Conservation (phyloP, 495 filamentous ascomycete species). For the Penicillium dipodomyicola region DNA sequence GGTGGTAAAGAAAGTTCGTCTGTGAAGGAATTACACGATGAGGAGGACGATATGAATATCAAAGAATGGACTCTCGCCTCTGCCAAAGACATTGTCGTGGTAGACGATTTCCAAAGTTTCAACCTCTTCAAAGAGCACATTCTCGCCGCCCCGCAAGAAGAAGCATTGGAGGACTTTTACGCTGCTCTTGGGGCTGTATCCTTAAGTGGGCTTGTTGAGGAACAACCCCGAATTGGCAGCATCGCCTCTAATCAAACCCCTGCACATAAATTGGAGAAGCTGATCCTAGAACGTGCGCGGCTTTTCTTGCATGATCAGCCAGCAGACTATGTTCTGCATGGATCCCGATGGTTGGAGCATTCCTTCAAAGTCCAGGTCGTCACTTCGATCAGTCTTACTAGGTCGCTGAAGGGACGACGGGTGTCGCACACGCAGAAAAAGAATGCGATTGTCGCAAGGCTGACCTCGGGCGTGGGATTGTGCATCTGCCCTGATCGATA, state of each 20-base stretch:
- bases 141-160: constrained; percentile 83
- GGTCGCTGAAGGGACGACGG: constrained; percentile 64
- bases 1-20: constrained; percentile 22
- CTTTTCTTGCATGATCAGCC: constrained; percentile 80
- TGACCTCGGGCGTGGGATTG: constrained; percentile 45
- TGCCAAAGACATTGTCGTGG: constrained; percentile 69
- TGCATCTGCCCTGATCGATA: constrained; percentile 60
- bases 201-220: constrained; percentile 46
- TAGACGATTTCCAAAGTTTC: constrained; percentile 85
- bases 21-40: constrained; percentile 48
- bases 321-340: constrained; percentile 69
- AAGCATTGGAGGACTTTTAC: constrained; percentile 82
- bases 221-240: constrained; percentile 48
- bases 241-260: constrained; percentile 50
- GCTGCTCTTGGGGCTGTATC: constrained; percentile 46
- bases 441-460: constrained; percentile 62
- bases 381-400: constrained; percentile 66
- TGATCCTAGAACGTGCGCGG: constrained; percentile 80
- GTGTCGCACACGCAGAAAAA: constrained; percentile 66
- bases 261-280: constrained; percentile 63
- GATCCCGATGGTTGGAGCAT: constrained; percentile 84
- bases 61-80: constrained; percentile 71
- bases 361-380: constrained; percentile 78
- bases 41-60: constrained; percentile 69
- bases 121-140: constrained; percentile 78